These are phyloP conservation scores for Eleusine indica DNA, from an alignment of 176 grass and related monocot genomes.

Conservation along the genomic window DNA sequence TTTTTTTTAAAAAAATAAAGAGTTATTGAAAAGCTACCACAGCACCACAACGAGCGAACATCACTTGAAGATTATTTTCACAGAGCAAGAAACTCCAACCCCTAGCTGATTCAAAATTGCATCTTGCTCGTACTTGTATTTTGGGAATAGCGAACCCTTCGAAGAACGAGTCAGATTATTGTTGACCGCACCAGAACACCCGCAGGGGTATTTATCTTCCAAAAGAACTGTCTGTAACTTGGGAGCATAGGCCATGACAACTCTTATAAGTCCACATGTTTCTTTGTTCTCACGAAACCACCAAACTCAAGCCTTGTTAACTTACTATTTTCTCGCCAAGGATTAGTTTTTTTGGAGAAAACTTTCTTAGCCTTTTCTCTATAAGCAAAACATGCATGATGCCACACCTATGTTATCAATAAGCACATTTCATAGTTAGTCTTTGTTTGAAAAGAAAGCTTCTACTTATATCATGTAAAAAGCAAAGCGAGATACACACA, in stretches of 20 bases:
- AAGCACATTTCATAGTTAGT: no score
- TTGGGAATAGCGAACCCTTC: not conserved
- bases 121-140: not conserved
- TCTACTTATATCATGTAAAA: no score
- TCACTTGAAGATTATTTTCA: not conserved
- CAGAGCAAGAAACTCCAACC: not conserved
- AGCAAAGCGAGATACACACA: no score
- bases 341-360: not conserved
- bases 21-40: no score
- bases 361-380: not conserved
- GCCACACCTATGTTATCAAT: not conserved
- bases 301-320: constrained; percentile 1
- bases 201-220: not conserved
- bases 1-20: no score
- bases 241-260: not conserved
- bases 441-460: no score
- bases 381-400: not conserved
- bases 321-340: not conserved
- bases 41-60: no score
- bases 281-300: not conserved
- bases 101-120: not conserved
- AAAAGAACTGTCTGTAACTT: constrained; percentile 1
- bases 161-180: not conserved
- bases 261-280: not conserved
- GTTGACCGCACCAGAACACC: not conserved